Evolutionary conservation across 805 yeast genomes (phyloP).

Genomic region (Metschnikowia chrysomelidarum): DNA sequence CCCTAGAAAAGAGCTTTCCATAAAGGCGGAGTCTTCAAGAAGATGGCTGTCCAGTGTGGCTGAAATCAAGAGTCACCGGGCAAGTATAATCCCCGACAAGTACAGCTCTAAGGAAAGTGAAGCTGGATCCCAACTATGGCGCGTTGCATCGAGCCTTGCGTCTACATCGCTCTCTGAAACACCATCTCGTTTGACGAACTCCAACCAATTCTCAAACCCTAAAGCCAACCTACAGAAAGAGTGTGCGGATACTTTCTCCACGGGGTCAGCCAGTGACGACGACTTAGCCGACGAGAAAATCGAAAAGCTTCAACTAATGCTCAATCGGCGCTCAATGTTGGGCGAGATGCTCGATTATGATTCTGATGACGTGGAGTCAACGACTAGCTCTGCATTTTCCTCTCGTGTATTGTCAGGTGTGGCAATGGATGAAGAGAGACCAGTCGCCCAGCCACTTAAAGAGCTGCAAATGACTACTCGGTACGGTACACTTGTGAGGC

Average conservation of each 20-base stretch:
- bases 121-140: constrained; percentile 1
- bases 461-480: constrained; percentile 6
- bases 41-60: constrained; percentile 11
- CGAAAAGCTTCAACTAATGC: constrained; percentile 26
- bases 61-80: constrained; percentile 10
- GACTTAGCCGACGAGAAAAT: constrained; percentile 15
- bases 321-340: constrained; percentile 39
- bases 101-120: constrained; percentile 6
- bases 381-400: constrained; percentile 8
- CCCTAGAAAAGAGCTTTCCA: not conserved
- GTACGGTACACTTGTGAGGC: constrained; percentile 15
- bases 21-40: constrained; percentile 1
- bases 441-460: not conserved
- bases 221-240: not conserved
- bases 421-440: not conserved
- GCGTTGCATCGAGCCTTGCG: constrained; percentile 4
- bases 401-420: no score
- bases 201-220: no score
- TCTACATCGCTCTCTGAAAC: constrained; percentile 4
- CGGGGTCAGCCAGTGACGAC: constrained; percentile 4
- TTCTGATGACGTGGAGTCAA: constrained; percentile 25
- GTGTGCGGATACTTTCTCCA: not conserved
- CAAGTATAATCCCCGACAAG: constrained; percentile 9
- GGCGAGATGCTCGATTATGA: constrained; percentile 46
- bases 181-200: constrained; percentile 3